Evolutionary conservation across 257 asterid species (phyloP).

Genomic region (Jacaranda copaia): DNA sequence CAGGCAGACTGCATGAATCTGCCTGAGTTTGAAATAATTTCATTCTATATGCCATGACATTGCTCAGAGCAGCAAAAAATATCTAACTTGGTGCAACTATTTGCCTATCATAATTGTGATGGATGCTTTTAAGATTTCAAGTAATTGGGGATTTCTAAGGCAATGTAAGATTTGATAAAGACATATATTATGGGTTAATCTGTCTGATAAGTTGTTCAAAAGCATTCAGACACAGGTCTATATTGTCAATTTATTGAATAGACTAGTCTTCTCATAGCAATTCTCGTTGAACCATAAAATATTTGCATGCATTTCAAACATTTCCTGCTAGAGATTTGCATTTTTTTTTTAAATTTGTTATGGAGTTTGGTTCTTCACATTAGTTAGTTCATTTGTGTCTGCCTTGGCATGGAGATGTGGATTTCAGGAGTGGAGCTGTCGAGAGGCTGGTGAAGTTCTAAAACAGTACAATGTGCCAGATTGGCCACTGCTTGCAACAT

Average conservation of each 20-base stretch:
- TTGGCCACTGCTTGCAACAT: slow-evolving; percentile 94
- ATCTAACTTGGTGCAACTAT: neutral
- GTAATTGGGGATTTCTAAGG: neutral
- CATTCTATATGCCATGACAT: neutral
- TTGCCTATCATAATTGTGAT: neutral
- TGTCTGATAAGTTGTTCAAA: neutral
- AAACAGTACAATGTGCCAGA: slow-evolving; percentile 77
- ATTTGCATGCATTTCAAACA: too few relatives aligned
- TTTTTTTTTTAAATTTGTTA: neutral
- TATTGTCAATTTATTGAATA: neutral
- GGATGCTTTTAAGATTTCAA: neutral
- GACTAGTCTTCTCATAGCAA: too few relatives aligned
- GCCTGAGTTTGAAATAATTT: neutral
- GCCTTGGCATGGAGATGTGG: slow-evolving; percentile 35
- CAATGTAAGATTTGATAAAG: neutral
- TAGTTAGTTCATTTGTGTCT: slow-evolving; percentile 23
- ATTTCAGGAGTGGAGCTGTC: slow-evolving; percentile 78
- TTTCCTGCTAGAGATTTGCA: neutral
- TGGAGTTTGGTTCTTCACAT: neutral
- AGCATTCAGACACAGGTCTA: neutral
- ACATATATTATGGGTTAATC: neutral
- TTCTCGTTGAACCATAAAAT: neutral
- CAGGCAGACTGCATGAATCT: too few relatives aligned
- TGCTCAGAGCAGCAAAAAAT: neutral
- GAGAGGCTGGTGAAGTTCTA: slow-evolving; percentile 77